Evolutionary conservation across 2,329 filamentous ascomycete species (phyloP).

Genomic region (Tolypocladium ophioglossoides): DNA sequence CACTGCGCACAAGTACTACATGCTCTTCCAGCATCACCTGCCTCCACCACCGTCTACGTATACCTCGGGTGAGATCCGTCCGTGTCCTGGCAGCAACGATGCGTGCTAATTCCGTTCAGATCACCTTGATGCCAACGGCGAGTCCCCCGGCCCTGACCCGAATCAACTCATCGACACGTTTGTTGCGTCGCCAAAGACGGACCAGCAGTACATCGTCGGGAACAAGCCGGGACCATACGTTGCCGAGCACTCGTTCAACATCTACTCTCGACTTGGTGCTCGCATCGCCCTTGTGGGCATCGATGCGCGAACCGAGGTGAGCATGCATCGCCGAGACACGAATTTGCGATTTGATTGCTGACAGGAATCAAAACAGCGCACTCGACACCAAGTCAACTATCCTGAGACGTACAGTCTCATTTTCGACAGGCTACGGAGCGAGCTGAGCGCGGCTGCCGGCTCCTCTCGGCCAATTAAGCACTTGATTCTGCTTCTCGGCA

Average conservation of each 20-base stretch:
- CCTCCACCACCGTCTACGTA: conserved; percentile 78
- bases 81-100: not conserved
- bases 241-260: conserved; percentile 72
- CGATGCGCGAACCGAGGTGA: conserved; percentile 78
- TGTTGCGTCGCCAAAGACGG: conserved; percentile 45
- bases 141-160: conserved; percentile 50
- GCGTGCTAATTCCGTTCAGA: not conserved
- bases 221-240: conserved; percentile 79
- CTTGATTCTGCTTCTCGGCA: conserved; percentile 75
- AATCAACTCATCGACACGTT: conserved; percentile 65
- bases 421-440: conserved; percentile 63
- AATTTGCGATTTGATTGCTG: not conserved
- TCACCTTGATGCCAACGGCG: conserved; percentile 10
- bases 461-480: conserved; percentile 75
- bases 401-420: conserved; percentile 80
- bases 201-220: conserved; percentile 71
- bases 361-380: conserved; percentile 40
- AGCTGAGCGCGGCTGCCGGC: conserved; percentile 58
- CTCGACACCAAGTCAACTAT: conserved; percentile 89
- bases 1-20: conserved; percentile 93
- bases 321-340: conserved; percentile 22
- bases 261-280: conserved; percentile 76
- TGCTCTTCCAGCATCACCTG: conserved; percentile 93
- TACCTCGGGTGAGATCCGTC: conserved; percentile 54
- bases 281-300: conserved; percentile 78